phyloP scores from a whole-genome alignment of 495 filamentous ascomycete genomes.

The Neurospora pannonica region DNA sequence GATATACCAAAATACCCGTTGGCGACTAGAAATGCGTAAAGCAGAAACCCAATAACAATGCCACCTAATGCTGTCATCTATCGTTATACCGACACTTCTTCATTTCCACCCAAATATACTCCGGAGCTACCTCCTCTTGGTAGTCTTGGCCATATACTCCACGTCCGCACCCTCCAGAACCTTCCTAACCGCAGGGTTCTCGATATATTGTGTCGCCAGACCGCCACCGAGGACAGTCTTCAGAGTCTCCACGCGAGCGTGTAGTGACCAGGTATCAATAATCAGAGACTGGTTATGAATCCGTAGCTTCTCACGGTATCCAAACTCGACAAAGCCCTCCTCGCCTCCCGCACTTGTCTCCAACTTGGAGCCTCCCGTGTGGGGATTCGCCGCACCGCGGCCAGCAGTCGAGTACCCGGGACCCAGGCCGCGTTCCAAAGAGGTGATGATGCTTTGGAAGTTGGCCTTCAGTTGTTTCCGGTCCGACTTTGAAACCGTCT shows the following conservation, averaged over 20 bases:
- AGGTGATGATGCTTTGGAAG: conserved; percentile 76
- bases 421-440: conserved; percentile 57
- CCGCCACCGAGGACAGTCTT: conserved; percentile 72
- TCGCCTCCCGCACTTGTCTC: conserved; percentile 44
- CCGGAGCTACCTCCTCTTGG: neutral
- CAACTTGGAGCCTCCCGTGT: conserved; percentile 41
- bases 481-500: conserved; percentile 68
- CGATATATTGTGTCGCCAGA: conserved; percentile 69
- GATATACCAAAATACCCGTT: neutral
- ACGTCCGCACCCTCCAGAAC: conserved; percentile 40
- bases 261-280: conserved; percentile 89
- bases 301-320: conserved; percentile 66
- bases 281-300: conserved; percentile 64
- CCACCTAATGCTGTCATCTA: neutral
- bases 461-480: conserved; percentile 66
- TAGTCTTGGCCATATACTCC: conserved; percentile 14
- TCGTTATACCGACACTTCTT: neutral
- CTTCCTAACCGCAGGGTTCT: conserved; percentile 71
- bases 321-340: conserved; percentile 64
- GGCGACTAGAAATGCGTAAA: neutral
- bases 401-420: conserved; percentile 38
- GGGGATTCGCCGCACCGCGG: conserved; percentile 28
- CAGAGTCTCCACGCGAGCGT: conserved; percentile 65
- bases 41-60: neutral
- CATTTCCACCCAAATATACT: neutral